Percentiles rank a stretch among this genome's conserved stretches.
These are phyloP conservation scores for Leptographium wingfieldii DNA, from an alignment of 2,329 filamentous ascomycete species.

Conservation along the genomic window DNA sequence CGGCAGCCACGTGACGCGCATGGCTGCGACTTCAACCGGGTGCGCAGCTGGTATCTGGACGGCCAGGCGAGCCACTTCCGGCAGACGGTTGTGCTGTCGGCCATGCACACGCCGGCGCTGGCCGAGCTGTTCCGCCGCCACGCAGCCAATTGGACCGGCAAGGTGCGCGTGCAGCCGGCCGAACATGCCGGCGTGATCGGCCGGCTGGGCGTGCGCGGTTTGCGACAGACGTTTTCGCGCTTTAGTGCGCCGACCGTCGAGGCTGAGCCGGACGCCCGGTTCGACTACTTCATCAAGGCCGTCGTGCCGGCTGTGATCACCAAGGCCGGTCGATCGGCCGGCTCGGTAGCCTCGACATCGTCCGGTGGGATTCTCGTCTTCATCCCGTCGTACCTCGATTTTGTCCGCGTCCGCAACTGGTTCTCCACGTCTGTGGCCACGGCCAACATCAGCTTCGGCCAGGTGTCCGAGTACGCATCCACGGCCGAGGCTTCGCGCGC, in stretches of 20 bases:
- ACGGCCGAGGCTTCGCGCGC: slow-evolving; percentile 69
- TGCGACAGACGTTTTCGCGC: slow-evolving; percentile 81
- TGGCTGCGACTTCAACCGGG: slow-evolving; percentile 85
- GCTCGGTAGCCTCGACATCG: background rate
- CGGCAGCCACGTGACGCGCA: slow-evolving; percentile 79
- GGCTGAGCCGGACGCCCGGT: slow-evolving; percentile 74
- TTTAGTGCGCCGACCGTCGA: slow-evolving; percentile 61
- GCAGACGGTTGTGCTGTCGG: slow-evolving; percentile 71
- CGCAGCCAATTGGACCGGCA: slow-evolving; percentile 72
- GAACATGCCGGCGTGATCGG: slow-evolving; percentile 62
- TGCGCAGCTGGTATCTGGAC: slow-evolving; percentile 88
- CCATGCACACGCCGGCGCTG: slow-evolving; percentile 80
- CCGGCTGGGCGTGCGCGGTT: slow-evolving; percentile 50
- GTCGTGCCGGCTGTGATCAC: slow-evolving; percentile 55
- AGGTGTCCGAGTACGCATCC: slow-evolving; percentile 79
- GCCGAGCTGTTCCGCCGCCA: slow-evolving; percentile 64
- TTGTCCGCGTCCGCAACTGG: slow-evolving; percentile 84
- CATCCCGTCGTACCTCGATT: slow-evolving; percentile 88
- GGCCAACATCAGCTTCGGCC: slow-evolving; percentile 54
- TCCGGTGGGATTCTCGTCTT: slow-evolving; percentile 64
- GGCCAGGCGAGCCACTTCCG: slow-evolving; percentile 67
- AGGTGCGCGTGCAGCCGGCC: slow-evolving; percentile 53
- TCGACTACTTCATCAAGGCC: slow-evolving; percentile 78
- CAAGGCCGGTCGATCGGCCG: background rate
- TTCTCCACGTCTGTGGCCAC: slow-evolving; percentile 59